These are phyloP conservation scores for Anthoceros angustus DNA, from an alignment of 225 moss, liverwort and hornwort genomes.

Conservation along the genomic window DNA sequence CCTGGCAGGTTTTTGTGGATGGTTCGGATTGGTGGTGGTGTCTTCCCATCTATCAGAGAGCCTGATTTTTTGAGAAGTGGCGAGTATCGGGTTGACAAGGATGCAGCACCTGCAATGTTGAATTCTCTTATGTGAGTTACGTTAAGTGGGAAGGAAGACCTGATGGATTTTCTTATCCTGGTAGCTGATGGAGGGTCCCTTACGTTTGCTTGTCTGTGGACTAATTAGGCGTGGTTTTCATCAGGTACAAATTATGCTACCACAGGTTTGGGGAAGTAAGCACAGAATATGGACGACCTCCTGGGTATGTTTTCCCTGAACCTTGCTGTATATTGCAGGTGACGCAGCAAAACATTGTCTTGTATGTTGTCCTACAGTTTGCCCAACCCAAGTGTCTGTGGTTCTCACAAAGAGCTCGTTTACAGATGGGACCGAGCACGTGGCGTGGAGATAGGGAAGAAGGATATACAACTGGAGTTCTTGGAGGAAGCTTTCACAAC, in stretches of 20 bases:
- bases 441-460: constrained; percentile 87
- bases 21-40: constrained; percentile 98
- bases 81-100: constrained; percentile 87
- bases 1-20: constrained; percentile 88
- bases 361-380: neutral
- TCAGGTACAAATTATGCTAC: constrained; percentile 94
- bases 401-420: neutral
- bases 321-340: neutral
- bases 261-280: constrained; percentile 93
- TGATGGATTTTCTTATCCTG: neutral
- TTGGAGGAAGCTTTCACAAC: constrained; percentile 94
- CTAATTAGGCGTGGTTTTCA: neutral
- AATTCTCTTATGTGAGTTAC: constrained; percentile 58
- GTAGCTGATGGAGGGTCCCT: neutral
- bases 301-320: constrained; percentile 33
- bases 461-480: constrained; percentile 58
- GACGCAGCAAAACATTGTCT: neutral
- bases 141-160: neutral
- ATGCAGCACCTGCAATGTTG: constrained; percentile 91
- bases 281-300: constrained; percentile 72
- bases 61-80: constrained; percentile 91
- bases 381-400: neutral
- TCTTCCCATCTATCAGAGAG: constrained; percentile 87
- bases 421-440: constrained; percentile 91
- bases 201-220: neutral